Evolutionary conservation across 257 asterid species (phyloP), one percentile per base, ranked within the genome.

Genomic region (Solanum virginianum): DNA sequence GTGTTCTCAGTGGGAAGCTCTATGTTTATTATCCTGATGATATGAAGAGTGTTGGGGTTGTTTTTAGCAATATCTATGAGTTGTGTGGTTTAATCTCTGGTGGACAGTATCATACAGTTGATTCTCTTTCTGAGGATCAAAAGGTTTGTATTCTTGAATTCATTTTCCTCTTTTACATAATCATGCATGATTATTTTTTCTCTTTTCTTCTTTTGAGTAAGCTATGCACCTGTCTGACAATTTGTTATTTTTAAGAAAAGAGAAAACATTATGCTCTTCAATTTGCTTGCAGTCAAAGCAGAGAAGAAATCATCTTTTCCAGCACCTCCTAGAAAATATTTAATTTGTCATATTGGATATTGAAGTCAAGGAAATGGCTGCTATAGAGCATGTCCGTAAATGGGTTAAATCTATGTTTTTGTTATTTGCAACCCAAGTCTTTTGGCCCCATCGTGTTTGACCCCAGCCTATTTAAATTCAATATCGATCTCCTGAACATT

Each of bases 11-110:
- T 85, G 98, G 95, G 84, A 95, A 95, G 86, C 92, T 92, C 60
- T 94, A 96, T 59, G 94, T 96, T 39, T 96, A 95, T 90, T 95
- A 93, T 89, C 95, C 98, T 16, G 98, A 96, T 32, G 99, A 95
- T 85, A 88, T 91, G 59, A 91, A 92, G 86, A 92, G 94, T 68
- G 89, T 95, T 70, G 97, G 97, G 49, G 94, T 95, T 51, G 97
- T 94, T 80, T 96, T 96, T 85, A 94, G 93, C 89, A 84, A 94
- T 83, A 94, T 95, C 70, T 96, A 92, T 68, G 97, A 88, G 84
- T 89, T 96, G 89, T 89, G 95, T 87, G 99, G 99, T 86, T 86
- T 95, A 87, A 95, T 96, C 82, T 93, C 95, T 82, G 92, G 89
- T 72, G 99, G 90, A 36, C 94, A 91, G 87, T 95, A 89, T 86